Conservation (phyloP, 495 filamentous ascomycete genomes). For the Penicillium lividum region DNA sequence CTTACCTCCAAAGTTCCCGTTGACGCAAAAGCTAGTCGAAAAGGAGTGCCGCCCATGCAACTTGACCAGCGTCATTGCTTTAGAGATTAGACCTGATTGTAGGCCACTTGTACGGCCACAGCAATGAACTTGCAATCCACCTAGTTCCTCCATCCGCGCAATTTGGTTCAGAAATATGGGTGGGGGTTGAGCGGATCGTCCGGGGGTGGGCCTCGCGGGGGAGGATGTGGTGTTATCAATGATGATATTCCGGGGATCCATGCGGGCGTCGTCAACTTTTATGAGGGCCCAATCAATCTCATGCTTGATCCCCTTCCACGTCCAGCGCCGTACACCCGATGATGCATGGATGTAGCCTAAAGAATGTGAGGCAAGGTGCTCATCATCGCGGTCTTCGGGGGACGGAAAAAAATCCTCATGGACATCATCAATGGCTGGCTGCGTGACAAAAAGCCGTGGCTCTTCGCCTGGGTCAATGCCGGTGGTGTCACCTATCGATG, state of each 20-base stretch:
- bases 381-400: constrained; percentile 63
- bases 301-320: constrained; percentile 66
- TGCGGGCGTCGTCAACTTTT: constrained; percentile 69
- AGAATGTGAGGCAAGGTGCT: constrained; percentile 73
- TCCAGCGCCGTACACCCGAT: constrained; percentile 77
- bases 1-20: constrained; percentile 67
- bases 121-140: constrained; percentile 78
- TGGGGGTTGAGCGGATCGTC: constrained; percentile 24
- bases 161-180: constrained; percentile 45
- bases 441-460: constrained; percentile 71
- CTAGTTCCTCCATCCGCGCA: constrained; percentile 56
- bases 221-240: constrained; percentile 41
- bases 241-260: constrained; percentile 69
- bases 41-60: constrained; percentile 79
- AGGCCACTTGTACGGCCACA: constrained; percentile 89
- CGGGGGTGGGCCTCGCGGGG: constrained; percentile 11
- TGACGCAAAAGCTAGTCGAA: constrained; percentile 78
- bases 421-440: constrained; percentile 86
- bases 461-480: constrained; percentile 75
- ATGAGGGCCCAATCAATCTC: constrained; percentile 97
- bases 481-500: constrained; percentile 79
- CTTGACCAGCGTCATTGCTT: constrained; percentile 75
- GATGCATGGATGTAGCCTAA: constrained; percentile 86
- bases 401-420: constrained; percentile 72
- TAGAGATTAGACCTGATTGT: constrained; percentile 72